Conservation (phyloP, 768 basidiomycete species). For the Hygrocybe punicea region DNA sequence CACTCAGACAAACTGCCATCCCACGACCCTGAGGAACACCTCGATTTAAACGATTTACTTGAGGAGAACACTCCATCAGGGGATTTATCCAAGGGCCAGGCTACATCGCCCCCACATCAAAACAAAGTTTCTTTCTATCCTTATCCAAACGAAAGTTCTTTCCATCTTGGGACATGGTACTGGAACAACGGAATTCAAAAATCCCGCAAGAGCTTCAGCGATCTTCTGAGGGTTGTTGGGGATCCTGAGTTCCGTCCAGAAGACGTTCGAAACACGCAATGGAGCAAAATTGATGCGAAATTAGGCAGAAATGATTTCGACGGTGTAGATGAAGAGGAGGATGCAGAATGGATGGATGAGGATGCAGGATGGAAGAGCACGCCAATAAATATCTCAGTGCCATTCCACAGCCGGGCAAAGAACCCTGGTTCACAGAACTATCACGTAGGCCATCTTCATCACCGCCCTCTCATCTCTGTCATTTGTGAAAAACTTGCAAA, state of each 20-base stretch:
- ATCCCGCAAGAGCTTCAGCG: slow-evolving; percentile 9
- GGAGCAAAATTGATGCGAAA: slow-evolving; percentile 6
- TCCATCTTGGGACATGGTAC: slow-evolving; percentile 16
- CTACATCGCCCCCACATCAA: neutral
- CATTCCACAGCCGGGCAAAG: neutral
- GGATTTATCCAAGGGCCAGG: neutral
- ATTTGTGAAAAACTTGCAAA: slow-evolving; percentile 12
- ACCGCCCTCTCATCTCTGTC: slow-evolving; percentile 13
- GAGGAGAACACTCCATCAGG: no score
- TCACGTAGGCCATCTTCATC: slow-evolving; percentile 9
- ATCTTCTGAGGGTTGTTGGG: slow-evolving; percentile 9
- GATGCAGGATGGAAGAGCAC: slow-evolving; percentile 4
- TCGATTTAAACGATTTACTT: neutral
- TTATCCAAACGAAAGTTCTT: slow-evolving; percentile 15
- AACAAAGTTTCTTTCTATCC: slow-evolving; percentile 2
- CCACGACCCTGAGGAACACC: slow-evolving; percentile 9
- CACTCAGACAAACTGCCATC: neutral
- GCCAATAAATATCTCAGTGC: slow-evolving; percentile 6
- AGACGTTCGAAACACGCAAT: slow-evolving; percentile 8
- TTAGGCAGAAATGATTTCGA: slow-evolving; percentile 2
- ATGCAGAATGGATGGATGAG: slow-evolving; percentile 14
- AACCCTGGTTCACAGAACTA: slow-evolving; percentile 2
- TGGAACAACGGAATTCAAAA: slow-evolving; percentile 18
- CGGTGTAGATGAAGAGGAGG: slow-evolving; percentile 2
- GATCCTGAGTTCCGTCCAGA: slow-evolving; percentile 2